phyloP scores from a whole-genome alignment of 2,329 filamentous ascomycete species.

The Phaeosphaeriaceae sp. region DNA sequence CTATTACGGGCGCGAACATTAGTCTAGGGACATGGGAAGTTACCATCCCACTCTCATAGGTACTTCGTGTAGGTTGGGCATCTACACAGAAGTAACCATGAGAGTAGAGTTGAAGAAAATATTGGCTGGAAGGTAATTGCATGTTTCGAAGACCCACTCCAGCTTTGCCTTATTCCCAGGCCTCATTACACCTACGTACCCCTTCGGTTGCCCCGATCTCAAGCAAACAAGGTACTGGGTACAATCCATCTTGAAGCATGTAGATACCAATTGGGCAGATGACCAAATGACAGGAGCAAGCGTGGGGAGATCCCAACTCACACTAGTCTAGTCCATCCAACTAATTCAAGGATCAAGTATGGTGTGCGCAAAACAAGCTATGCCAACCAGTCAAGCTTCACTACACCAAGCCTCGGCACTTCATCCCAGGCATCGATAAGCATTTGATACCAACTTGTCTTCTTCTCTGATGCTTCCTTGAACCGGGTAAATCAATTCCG shows the following conservation, averaged over 20 bases:
- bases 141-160: slow-evolving; percentile 7
- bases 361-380: slow-evolving; percentile 21
- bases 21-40: neutral
- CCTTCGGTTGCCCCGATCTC: neutral
- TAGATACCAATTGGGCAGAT: slow-evolving; percentile 1
- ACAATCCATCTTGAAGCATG: neutral
- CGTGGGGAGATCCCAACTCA: neutral
- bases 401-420: slow-evolving; percentile 31
- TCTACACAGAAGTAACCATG: too few species aligned
- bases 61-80: neutral
- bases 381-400: slow-evolving; percentile 31
- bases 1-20: neutral
- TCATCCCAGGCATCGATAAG: slow-evolving; percentile 32
- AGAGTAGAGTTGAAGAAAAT: neutral
- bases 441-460: slow-evolving; percentile 12
- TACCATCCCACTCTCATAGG: neutral
- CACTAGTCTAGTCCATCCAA: neutral
- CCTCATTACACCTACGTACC: neutral
- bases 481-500: too few species aligned
- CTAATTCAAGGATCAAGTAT: too few species aligned
- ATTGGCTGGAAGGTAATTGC: slow-evolving; percentile 12
- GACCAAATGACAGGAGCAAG: slow-evolving; percentile 11
- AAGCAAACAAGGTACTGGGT: neutral
- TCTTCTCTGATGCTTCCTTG: too few species aligned
- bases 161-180: neutral